Base-by-base conservation (phyloP, 2,329 filamentous ascomycete species). In the Scortechinia acanthostroma region DNA sequence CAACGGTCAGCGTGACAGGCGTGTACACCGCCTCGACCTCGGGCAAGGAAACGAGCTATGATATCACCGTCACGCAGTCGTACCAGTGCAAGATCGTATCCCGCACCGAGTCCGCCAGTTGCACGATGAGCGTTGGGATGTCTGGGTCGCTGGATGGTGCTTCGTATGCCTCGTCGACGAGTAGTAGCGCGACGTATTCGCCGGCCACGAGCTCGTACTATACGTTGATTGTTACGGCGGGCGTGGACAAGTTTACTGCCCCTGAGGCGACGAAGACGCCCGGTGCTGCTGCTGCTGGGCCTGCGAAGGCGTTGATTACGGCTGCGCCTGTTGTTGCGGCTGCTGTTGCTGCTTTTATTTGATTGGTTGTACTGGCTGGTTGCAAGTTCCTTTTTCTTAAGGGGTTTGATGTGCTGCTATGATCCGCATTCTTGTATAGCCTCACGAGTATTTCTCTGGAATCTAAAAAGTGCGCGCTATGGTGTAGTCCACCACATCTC, bases 281-380 rank as follows among this genome's bases (percentile, higher is more conserved):
- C 10, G 53, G 46, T 22, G 53, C 42, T 22, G 54, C 45, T 44
- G 25, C n/a, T 30, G 25, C n/a, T 30, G 51, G 28, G 17, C n/a
- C n/a, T n/a, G 45, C 45, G 22, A 51, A 47, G 3, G 43, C 47
- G 22, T 43, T 56, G 45, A 51, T 54, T 23, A 57, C 54, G 2
- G 54, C 51, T 21, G 49, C 49, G n/a, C 53, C 55, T 13, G 19
- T 57, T 23, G 49, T 49, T 45, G 55, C 51, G 20, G 55, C 53
- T 30, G 54, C 54, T 0, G 45, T 51, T 4, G 49, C 48, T 42
- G 55, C 52, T 45, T 22, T 48, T 30, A n/a, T n/a, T n/a, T n/a
- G n/a, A n/a, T n/a, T n/a, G n/a, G n/a, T n/a, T n/a, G n/a, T n/a
- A n/a, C n/a, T n/a, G n/a, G n/a, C n/a, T n/a, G n/a, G n/a, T n/a